Evolutionary conservation across 805 yeast genomes (phyloP).

Genomic region (Ogataea philodendri): DNA sequence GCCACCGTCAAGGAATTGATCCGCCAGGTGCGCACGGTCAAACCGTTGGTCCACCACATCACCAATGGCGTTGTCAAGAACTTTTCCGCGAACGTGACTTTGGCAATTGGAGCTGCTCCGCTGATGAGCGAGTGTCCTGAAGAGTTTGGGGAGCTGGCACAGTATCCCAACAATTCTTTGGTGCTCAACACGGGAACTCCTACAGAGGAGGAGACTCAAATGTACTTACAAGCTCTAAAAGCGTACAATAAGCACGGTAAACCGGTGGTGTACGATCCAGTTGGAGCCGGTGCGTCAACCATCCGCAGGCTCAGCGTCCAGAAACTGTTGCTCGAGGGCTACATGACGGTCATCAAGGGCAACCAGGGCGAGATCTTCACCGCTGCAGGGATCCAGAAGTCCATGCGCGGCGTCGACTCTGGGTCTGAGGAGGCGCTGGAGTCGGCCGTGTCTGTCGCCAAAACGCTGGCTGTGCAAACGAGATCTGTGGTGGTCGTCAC

Average conservation of each 20-base stretch:
- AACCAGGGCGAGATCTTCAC: constrained; percentile 76
- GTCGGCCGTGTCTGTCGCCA: constrained; percentile 41
- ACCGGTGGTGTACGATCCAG: constrained; percentile 84
- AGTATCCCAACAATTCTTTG: constrained; percentile 51
- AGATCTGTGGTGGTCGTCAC: constrained; percentile 68
- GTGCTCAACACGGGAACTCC: constrained; percentile 79
- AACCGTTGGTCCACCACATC: constrained; percentile 80
- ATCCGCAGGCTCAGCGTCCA: constrained; percentile 51
- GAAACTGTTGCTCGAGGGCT: constrained; percentile 53
- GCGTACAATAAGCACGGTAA: constrained; percentile 55
- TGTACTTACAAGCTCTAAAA: constrained; percentile 49
- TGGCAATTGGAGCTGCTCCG: constrained; percentile 85
- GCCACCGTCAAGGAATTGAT: constrained; percentile 26
- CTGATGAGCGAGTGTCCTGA: constrained; percentile 74
- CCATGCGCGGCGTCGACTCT: constrained; percentile 76
- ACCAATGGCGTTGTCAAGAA: constrained; percentile 88
- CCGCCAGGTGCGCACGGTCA: constrained; percentile 10
- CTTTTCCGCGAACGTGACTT: constrained; percentile 80
- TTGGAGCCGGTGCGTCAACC: constrained; percentile 83
- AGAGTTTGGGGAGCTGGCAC: constrained; percentile 68
- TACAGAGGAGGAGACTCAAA: constrained; percentile 40
- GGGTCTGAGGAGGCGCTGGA: constrained; percentile 18
- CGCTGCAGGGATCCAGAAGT: constrained; percentile 46
- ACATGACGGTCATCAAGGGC: constrained; percentile 72
- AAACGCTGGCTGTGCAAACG: constrained; percentile 47